phyloP scores from a whole-genome alignment of 306 rosid genomes.

The Adenanthera pavonina region DNA sequence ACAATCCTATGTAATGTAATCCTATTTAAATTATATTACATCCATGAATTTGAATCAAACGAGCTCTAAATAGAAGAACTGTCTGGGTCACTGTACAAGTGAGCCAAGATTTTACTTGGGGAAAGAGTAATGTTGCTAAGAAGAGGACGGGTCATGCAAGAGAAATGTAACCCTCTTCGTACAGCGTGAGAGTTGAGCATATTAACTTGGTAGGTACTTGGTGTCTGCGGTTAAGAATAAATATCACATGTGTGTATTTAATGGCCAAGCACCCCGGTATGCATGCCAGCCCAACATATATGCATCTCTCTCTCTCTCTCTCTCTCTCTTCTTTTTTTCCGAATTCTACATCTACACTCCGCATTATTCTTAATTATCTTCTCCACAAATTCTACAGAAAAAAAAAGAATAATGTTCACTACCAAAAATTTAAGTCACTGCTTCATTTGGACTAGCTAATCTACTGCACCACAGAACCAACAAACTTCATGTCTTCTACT shows the following conservation, averaged over 20 bases:
- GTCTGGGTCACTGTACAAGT: background rate
- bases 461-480: background rate
- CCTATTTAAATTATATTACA: too few species aligned
- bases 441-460: background rate
- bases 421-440: background rate
- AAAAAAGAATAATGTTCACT: too few species aligned
- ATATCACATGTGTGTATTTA: slow-evolving; percentile 51
- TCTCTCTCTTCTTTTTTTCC: too few species aligned
- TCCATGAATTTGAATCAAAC: too few species aligned
- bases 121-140: background rate
- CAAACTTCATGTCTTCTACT: background rate
- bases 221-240: slow-evolving; percentile 47
- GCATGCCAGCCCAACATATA: slow-evolving; percentile 51
- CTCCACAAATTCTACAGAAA: background rate
- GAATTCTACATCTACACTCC: too few species aligned
- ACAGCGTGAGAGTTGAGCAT: background rate
- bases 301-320: background rate
- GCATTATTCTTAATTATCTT: background rate
- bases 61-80: background rate
- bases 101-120: background rate
- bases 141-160: background rate
- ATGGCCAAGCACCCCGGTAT: slow-evolving; percentile 40
- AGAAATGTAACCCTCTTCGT: background rate
- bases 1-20: too few species aligned
- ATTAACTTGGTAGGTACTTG: slow-evolving; percentile 32